Percentiles rank a stretch among this genome's conserved stretches.
Evolutionary conservation across 108 stramenopile species (phyloP).

Genomic region (Seminavis robusta): DNA sequence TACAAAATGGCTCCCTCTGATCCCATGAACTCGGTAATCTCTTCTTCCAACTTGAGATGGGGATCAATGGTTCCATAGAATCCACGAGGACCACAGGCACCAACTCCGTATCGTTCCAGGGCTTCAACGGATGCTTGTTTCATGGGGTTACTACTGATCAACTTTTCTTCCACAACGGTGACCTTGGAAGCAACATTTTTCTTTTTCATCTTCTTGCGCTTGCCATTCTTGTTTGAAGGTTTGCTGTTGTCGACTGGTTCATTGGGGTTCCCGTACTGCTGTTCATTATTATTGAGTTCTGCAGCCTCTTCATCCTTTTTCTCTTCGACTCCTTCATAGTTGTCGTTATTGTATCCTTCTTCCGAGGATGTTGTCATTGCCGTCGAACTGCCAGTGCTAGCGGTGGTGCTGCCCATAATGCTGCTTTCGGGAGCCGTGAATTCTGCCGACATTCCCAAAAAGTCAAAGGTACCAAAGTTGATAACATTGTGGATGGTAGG

Average conservation of each 20-base stretch:
- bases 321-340: no score
- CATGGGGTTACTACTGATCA: constrained; percentile 19
- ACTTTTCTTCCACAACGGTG: no score
- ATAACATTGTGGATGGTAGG: constrained; percentile 42
- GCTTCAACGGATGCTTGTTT: constrained; percentile 63
- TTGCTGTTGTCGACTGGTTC: constrained; percentile 55
- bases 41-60: constrained; percentile 86
- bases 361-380: neutral
- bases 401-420: constrained; percentile 8
- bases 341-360: no score
- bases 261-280: constrained; percentile 14
- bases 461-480: constrained; percentile 88
- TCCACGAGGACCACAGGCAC: constrained; percentile 97
- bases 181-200: no score
- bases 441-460: constrained; percentile 60
- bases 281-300: neutral
- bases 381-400: constrained; percentile 10
- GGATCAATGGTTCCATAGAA: constrained; percentile 99
- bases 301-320: neutral
- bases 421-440: no score
- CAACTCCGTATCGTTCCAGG: constrained; percentile 87
- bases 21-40: constrained; percentile 75
- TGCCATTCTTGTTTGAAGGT: no score
- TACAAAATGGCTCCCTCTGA: constrained; percentile 95
- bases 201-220: no score